Percentiles rank a stretch among this genome's conserved stretches.
phyloP scores from a whole-genome alignment of 257 asterid genomes.

The Sherardia arvensis region DNA sequence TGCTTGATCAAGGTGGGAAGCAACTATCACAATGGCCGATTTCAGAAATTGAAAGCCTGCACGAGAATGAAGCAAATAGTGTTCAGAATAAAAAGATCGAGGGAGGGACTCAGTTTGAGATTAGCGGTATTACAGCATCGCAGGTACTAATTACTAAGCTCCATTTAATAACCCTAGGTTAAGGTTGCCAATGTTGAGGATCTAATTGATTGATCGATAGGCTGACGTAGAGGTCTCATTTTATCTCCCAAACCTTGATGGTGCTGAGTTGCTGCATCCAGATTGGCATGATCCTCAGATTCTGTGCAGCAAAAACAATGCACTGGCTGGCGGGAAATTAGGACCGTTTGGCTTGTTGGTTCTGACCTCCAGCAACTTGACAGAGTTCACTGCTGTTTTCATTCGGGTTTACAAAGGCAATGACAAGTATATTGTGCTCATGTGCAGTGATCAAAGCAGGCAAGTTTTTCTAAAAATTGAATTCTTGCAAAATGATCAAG shows the following conservation, averaged over 20 bases:
- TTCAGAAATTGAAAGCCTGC: slow-evolving; percentile 42
- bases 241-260: slow-evolving; percentile 11
- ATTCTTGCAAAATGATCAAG: background rate
- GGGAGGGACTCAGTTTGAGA: slow-evolving; percentile 33
- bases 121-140: slow-evolving; percentile 52
- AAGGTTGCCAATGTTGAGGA: background rate
- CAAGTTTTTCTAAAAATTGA: background rate
- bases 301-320: slow-evolving; percentile 20
- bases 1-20: slow-evolving; percentile 49
- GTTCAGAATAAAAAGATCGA: slow-evolving; percentile 22
- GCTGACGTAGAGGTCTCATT: slow-evolving; percentile 27
- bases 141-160: slow-evolving; percentile 33
- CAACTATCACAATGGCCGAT: slow-evolving; percentile 72
- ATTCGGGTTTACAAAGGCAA: slow-evolving; percentile 16
- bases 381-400: slow-evolving; percentile 25
- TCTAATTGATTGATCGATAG: background rate
- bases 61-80: slow-evolving; percentile 23
- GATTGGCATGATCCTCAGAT: slow-evolving; percentile 18
- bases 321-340: slow-evolving; percentile 15
- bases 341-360: slow-evolving; percentile 32
- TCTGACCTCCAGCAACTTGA: slow-evolving; percentile 26
- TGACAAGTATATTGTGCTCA: slow-evolving; percentile 18
- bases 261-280: slow-evolving; percentile 12
- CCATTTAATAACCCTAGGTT: background rate
- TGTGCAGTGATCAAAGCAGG: slow-evolving; percentile 36